Conservation (phyloP, 176 grass and related monocot genomes). For the Secale cereale region DNA sequence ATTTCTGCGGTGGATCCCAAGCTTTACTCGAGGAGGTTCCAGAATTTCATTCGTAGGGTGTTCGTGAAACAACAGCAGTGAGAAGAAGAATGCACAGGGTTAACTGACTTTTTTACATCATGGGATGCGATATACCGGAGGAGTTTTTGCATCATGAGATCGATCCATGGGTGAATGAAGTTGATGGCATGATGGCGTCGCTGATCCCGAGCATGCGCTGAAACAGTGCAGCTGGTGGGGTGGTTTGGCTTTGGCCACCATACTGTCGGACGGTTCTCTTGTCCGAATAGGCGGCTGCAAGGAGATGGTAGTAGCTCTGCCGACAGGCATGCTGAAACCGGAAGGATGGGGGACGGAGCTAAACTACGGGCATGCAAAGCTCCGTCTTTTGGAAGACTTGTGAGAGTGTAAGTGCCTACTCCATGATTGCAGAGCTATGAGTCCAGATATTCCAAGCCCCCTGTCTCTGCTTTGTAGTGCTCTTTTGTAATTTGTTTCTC, state of each 20-base stretch:
- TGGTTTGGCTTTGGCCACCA: constrained; percentile 8
- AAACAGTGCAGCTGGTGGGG: constrained; percentile 28
- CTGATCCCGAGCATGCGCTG: constrained; percentile 46
- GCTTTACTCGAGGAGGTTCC: constrained; percentile 85
- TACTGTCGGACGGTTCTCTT: not conserved
- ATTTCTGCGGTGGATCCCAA: constrained; percentile 87
- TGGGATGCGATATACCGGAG: constrained; percentile 35
- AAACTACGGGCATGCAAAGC: constrained; percentile 25
- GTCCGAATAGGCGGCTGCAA: constrained; percentile 38
- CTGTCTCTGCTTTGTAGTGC: not conserved
- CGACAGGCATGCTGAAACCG: constrained; percentile 49
- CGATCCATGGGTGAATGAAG: constrained; percentile 43
- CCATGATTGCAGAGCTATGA: constrained; percentile 40
- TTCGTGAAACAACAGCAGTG: constrained; percentile 53
- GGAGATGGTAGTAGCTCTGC: constrained; percentile 15
- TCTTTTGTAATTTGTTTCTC: not conserved
- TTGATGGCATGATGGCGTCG: constrained; percentile 25
- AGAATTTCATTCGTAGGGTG: constrained; percentile 71
- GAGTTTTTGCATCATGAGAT: constrained; percentile 37
- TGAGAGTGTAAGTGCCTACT: constrained; percentile 40
- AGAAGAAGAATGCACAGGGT: not conserved
- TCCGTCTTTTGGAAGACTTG: constrained; percentile 35
- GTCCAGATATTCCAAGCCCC: not conserved
- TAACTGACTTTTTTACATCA: constrained; percentile 35
- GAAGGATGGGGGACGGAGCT: constrained; percentile 24